Evolutionary conservation across 2,329 filamentous ascomycete genomes (phyloP).

Genomic region (Paracorniculantispora psalliotae): DNA sequence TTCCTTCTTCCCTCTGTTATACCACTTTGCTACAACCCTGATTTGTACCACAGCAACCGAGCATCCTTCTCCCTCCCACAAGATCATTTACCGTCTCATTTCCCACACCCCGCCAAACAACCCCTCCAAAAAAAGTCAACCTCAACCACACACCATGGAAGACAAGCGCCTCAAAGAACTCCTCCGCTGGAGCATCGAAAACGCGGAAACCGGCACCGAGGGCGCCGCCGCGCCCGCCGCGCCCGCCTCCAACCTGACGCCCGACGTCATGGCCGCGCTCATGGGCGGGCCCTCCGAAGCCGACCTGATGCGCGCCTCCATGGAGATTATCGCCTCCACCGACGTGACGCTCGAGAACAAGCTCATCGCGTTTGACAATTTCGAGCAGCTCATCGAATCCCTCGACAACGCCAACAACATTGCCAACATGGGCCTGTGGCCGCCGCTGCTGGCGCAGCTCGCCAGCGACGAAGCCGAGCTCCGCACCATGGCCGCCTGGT

Average conservation of each 20-base stretch:
- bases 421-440: conserved; percentile 73
- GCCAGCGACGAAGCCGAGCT: conserved; percentile 65
- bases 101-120: neutral
- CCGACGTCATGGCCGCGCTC: conserved; percentile 67
- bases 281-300: conserved; percentile 86
- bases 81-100: too few species aligned
- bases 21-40: neutral
- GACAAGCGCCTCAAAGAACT: conserved; percentile 65
- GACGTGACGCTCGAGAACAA: conserved; percentile 68
- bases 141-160: conserved; percentile 30
- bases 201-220: conserved; percentile 33
- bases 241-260: conserved; percentile 45
- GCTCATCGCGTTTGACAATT: conserved; percentile 85
- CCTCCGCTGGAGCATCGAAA: conserved; percentile 69
- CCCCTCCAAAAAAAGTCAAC: conserved; percentile 2
- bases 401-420: conserved; percentile 98
- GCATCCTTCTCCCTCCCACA: neutral
- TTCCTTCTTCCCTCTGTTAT: neutral
- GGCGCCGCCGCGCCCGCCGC: conserved; percentile 23
- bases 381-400: conserved; percentile 85
- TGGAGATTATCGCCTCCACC: conserved; percentile 65
- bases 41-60: neutral
- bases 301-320: conserved; percentile 82
- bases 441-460: conserved; percentile 68
- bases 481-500: conserved; percentile 87